Base-by-base conservation (phyloP, 2,329 filamentous ascomycete species). In the Paecilomyces niveus region DNA sequence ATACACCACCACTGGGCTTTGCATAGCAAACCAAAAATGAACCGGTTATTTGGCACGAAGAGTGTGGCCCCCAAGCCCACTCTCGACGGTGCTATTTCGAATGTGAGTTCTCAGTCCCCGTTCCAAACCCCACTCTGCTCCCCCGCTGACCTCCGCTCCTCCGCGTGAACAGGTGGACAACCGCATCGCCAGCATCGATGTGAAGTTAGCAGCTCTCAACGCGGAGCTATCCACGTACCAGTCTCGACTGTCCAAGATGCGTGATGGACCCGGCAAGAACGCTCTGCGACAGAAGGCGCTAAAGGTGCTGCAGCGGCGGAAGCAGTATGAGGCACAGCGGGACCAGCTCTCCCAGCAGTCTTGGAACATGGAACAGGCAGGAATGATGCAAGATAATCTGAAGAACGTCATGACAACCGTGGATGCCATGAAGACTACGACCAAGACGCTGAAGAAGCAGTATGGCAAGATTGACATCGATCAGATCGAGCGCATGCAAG, bases 311-410 rank as follows among this genome's bases (percentile, higher is more conserved):
- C 91, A 96, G 78, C 89, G 92, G 59, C 89, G 93, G 66, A 96
- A 96, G 73, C 88, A 92, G 76, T 96, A 96, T 85, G 94, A 99
- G 77, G 83, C 85, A 3, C 92, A 97, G 76, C 90, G 93, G 64
- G 92, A 97, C 69, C 92, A 97, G 77, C 86, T 97, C 57, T 89
- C 96, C 77, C 84, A 88, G 64, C 94, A 99, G 78, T 90, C 90
- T 22, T 97, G 92, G 92, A 97, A 97, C 78, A 97, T 99, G 92
- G 92, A 97, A 78, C 92, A 97, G 77, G 92, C 93, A 2, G 89
- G 89, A 72, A 95, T 92, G 83, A 97, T 97, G 93, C 92, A 96
- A 79, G 93, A 97, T 78, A 97, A 97, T 72, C 84, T 99, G 56
- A 94, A 95, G 75, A 97, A 97, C 75, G 93, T 94, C 63, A 97